A percentile compares a stretch with the other conserved stretches of the same genome.
phyloP scores from a whole-genome alignment of 2,329 filamentous ascomycete genomes.

The Emergomyces africanus region DNA sequence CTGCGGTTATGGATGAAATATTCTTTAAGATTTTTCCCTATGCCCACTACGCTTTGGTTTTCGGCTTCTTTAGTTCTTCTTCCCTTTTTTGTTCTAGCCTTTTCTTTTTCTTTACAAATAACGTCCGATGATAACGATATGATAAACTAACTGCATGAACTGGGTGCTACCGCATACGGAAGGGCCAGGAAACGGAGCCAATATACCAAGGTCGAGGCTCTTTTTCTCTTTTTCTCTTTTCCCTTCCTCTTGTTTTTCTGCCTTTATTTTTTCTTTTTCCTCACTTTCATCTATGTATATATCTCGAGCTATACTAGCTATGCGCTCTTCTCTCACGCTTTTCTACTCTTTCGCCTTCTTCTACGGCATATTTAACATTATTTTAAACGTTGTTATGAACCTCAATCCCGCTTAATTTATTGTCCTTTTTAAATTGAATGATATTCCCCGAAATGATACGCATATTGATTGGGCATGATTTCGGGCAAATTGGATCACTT shows the following conservation, averaged over 20 bases:
- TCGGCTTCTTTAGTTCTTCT: not conserved
- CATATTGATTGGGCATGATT: not conserved
- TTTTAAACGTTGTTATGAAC: not conserved
- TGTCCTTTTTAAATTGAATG: not conserved
- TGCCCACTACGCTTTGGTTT: too few relatives aligned
- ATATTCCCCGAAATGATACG: not conserved
- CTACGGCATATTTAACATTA: not conserved
- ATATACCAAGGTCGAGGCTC: not conserved
- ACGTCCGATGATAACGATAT: constrained; percentile 1
- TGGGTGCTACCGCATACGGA: not conserved
- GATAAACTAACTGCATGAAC: not conserved
- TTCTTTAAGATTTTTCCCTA: not conserved
- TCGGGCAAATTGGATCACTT: not conserved
- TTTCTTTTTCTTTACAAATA: constrained; percentile 1
- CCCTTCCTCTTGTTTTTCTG: not conserved
- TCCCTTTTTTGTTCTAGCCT: not conserved
- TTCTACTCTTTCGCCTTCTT: not conserved
- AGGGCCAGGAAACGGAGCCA: not conserved
- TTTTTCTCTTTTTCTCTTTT: constrained; percentile 1
- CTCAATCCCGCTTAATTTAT: not conserved
- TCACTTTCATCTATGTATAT: not conserved
- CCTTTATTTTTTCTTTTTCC: not conserved
- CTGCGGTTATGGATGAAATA: not conserved
- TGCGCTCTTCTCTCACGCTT: too few relatives aligned
- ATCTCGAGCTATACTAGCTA: not conserved